Conservation (phyloP, 139 green algal species). For the Chlorella sp. region DNA sequence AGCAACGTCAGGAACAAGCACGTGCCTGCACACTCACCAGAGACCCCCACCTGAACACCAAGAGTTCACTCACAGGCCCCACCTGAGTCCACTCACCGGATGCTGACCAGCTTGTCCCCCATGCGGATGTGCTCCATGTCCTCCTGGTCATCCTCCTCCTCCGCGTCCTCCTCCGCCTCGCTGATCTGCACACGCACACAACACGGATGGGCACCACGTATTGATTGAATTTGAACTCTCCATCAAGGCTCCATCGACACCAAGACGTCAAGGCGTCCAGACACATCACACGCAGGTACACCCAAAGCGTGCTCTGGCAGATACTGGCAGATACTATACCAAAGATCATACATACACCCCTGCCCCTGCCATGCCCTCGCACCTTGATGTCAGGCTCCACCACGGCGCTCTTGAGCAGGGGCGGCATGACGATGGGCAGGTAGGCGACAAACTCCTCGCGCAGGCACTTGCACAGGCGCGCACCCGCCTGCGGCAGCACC, state of each 20-base stretch:
- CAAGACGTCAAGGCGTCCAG: background rate
- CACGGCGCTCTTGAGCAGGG: slow-evolving; percentile 67
- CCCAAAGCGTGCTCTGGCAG: background rate
- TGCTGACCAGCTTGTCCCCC: slow-evolving; percentile 45
- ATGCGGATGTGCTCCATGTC: slow-evolving; percentile 56
- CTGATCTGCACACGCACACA: too few species aligned
- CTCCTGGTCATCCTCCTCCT: slow-evolving; percentile 63
- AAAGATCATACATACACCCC: background rate
- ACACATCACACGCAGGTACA: background rate
- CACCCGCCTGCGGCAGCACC: slow-evolving; percentile 68
- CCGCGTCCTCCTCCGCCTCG: slow-evolving; percentile 31
- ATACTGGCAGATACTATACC: background rate
- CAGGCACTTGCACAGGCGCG: slow-evolving; percentile 95
- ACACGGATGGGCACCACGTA: too few species aligned
- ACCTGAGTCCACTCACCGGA: slow-evolving; percentile 43
- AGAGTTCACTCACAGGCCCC: too few species aligned
- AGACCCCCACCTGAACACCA: too few species aligned
- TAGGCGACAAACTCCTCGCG: slow-evolving; percentile 95
- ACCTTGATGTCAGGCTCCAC: slow-evolving; percentile 90
- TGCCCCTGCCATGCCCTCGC: background rate
- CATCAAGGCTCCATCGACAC: background rate
- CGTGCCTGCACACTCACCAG: background rate
- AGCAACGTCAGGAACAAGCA: background rate
- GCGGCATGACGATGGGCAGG: slow-evolving; percentile 89
- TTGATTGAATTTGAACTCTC: too few species aligned